Evolutionary conservation across 768 basidiomycete genomes (phyloP).

Genomic region (Trametes punicea): DNA sequence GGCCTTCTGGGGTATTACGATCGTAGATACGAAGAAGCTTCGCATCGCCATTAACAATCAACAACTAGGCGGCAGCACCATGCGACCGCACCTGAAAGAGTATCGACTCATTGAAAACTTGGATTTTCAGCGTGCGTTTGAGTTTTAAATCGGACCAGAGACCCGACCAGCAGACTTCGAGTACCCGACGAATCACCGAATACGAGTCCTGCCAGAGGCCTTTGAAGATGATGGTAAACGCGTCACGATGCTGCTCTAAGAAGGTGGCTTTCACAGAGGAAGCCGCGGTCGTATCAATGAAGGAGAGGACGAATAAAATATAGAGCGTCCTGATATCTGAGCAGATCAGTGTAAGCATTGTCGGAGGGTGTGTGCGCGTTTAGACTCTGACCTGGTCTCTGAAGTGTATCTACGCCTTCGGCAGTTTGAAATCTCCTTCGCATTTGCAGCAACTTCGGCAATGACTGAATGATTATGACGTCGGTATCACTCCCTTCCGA

Average conservation of each 20-base stretch:
- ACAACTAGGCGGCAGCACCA: neutral
- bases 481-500: neutral
- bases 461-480: constrained; percentile 38
- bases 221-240: constrained; percentile 69
- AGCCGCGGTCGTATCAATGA: constrained; percentile 49
- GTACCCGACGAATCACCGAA: constrained; percentile 52
- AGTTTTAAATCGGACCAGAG: constrained; percentile 74
- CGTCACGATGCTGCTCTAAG: constrained; percentile 67
- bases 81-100: constrained; percentile 52
- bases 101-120: constrained; percentile 64
- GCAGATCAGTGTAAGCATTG: neutral
- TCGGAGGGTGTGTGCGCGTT: neutral
- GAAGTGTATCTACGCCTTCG: constrained; percentile 38
- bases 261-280: constrained; percentile 58
- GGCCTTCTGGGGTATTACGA: constrained; percentile 46
- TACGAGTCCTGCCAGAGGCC: constrained; percentile 67
- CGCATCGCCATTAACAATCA: neutral
- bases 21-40: constrained; percentile 78
- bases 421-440: constrained; percentile 54
- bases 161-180: constrained; percentile 75
- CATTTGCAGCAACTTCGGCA: constrained; percentile 69
- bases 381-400: constrained; percentile 54
- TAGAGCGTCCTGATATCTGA: constrained; percentile 80
- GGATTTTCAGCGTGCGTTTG: constrained; percentile 67
- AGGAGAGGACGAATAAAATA: constrained; percentile 68